Conservation (phyloP, 495 filamentous ascomycete species). For the Aspergillus cristatus region DNA sequence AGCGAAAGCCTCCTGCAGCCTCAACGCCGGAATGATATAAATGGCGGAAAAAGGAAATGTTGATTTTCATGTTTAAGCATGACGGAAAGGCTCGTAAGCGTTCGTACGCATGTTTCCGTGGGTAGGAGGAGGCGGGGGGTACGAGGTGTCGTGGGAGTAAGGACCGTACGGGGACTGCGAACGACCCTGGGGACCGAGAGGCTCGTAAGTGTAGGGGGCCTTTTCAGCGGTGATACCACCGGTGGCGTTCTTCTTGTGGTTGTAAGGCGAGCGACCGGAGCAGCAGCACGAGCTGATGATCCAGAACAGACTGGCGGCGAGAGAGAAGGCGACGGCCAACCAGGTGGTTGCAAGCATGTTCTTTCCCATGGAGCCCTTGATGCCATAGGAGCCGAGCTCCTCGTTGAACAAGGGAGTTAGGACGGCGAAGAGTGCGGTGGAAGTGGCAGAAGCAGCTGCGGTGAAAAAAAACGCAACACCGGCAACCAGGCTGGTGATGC, state of each 20-base stretch:
- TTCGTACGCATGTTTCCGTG: constrained; percentile 19
- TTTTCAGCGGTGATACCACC: constrained; percentile 35
- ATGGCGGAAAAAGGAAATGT: background rate
- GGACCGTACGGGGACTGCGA: constrained; percentile 9
- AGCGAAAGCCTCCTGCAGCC: background rate
- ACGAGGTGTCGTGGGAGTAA: constrained; percentile 19
- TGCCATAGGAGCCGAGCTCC: constrained; percentile 55
- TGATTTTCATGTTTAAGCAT: constrained; percentile 25
- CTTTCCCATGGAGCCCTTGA: constrained; percentile 52
- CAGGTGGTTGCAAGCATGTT: constrained; percentile 63
- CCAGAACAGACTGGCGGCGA: constrained; percentile 77
- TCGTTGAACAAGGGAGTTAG: constrained; percentile 50
- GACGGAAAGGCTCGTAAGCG: constrained; percentile 40
- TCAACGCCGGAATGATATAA: background rate
- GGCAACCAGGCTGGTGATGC: constrained; percentile 68
- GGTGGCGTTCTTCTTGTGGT: constrained; percentile 21
- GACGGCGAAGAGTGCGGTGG: constrained; percentile 53
- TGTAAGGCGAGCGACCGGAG: constrained; percentile 46
- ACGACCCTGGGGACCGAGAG: constrained; percentile 20
- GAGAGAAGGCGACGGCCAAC: constrained; percentile 68
- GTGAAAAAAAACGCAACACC: constrained; percentile 47
- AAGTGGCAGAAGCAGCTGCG: constrained; percentile 47
- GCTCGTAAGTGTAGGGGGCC: constrained; percentile 44
- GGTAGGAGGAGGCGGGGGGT: constrained; percentile 15
- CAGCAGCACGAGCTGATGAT: constrained; percentile 87